Evolutionary conservation across 106 monocot genomes (phyloP), one percentile per base, ranked within the genome.

Genomic region (Phalaenopsis aphrodite): DNA sequence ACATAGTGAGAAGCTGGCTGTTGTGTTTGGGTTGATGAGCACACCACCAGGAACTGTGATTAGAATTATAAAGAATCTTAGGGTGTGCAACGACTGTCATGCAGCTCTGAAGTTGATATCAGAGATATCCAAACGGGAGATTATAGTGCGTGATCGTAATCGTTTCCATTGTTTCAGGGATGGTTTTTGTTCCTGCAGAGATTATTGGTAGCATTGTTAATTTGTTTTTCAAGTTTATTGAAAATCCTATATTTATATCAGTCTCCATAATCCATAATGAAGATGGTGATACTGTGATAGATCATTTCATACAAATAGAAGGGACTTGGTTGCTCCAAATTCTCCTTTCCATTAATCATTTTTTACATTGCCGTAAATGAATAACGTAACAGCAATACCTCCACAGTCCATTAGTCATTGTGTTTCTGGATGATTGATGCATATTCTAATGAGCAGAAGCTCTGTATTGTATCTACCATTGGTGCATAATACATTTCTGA

Each of bases 61-160:
- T 41, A 91, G 91, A 79, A 86, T 93, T 74, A 93, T 93, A 87
- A 93, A 93, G 81, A 94, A 94, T 72, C 87, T 94, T 47, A 82
- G 93, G 16, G 89, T 91, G 5, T 94, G 93, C 78, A 81, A 55
- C 45, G 93, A 94, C 69, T 94, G 93, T 77, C 93, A 94, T 77
- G 83, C 80, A 3, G 85, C 87, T 39, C 41, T 87, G 21, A 94
- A 94, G 81, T 76, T 91, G 83, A 86, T 91, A 6, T 94, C 93
- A 0, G 84, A 79, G 39, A 79, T 91, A 11, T 39, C 75, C 5
- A 42, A 75, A 2, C 21, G 93, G 38, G 46, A 89, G 79, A 89
- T 90, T 23, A 75, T 92, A 8, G 84, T 92, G 14, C 84, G 89
- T 55, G 92, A 89, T 78, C 74, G 92, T 23, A 92, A 89, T 38